Evolutionary conservation across 768 basidiomycete species (phyloP), one percentile per base, ranked within the genome.

Genomic region (Ramaria sp.): DNA sequence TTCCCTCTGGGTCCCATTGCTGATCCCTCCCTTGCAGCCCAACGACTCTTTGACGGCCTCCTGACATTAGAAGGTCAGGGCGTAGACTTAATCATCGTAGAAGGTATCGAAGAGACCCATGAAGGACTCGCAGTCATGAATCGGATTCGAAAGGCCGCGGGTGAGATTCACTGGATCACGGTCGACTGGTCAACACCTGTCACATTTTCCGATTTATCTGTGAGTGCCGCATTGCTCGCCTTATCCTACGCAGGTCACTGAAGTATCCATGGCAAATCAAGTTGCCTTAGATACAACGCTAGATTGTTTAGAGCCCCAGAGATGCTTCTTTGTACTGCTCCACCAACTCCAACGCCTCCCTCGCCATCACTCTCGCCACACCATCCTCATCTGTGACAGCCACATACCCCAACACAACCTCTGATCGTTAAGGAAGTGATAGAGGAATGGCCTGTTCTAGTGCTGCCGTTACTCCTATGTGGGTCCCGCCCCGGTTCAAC

Each of bases 51-150:
- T 64, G 87, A 92, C 60, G 94, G 91, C 0, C 69, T 98, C 52
- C 75, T 96, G 43, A 79, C 84, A 1, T 72, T 97, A 37, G 95
- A 98, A 59, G 72, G 67, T 24, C 74, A 78, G 51, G 86, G 84
- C 4, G 91, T 91, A 2, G 84, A 91, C 64, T 64, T 83, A 52
- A 95, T 98, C 61, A 67, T 95, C 13, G 79, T 95, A 56, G 93
- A 97, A 69, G 91, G 86, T 59, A 76, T 94, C 9, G 70, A 75
- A 39, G 91, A 96, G 68, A 79, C 78, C 30, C 78, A 81, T 37
- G 86, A 96, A 64, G 95, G 95, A 0, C 70, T 96, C 30, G 95
- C 95, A 6, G 80, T 97, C 30, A 97, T 96, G 91, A 96, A 98
- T 68, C 78, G 95, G 17, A 82, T 93, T 24, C 79, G 79, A 60